Conservation (phyloP, 2,329 filamentous ascomycete genomes). For the Verticillium albo-atrum region DNA sequence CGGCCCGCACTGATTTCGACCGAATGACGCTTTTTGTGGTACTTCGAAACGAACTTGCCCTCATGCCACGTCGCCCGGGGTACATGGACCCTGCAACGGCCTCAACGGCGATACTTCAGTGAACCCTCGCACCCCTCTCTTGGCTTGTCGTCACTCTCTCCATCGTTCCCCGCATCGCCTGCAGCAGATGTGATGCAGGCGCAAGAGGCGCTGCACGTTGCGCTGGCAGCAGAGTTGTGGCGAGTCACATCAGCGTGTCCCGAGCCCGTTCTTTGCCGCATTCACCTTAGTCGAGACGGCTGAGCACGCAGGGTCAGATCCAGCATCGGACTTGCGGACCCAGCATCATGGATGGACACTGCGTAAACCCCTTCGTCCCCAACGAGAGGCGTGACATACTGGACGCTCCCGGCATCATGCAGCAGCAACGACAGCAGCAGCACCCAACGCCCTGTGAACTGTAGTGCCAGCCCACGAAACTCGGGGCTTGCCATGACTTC, state of each 20-base stretch:
- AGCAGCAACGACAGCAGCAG: neutral
- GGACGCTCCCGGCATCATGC: neutral
- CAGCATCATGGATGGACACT: neutral
- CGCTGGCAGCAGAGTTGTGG: slow-evolving; percentile 11
- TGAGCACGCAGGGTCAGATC: neutral
- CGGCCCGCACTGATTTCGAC: neutral
- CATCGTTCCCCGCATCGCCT: slow-evolving; percentile 12
- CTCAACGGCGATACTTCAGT: neutral
- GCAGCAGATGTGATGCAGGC: slow-evolving; percentile 9
- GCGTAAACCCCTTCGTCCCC: neutral
- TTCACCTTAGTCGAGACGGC: neutral
- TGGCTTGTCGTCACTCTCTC: slow-evolving; percentile 7
- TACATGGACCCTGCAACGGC: neutral
- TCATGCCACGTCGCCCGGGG: neutral
- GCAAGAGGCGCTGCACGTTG: slow-evolving; percentile 11
- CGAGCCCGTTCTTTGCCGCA: neutral
- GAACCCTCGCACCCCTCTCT: neutral
- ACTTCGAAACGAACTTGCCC: neutral
- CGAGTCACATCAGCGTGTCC: slow-evolving; percentile 2
- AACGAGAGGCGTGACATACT: neutral
- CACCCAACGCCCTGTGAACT: neutral
- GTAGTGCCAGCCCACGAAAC: neutral
- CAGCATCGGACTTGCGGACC: neutral
- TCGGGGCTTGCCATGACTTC: neutral
- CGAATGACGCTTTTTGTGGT: neutral